Conservation (phyloP, 768 basidiomycete genomes). For the Podaxis sp. region DNA sequence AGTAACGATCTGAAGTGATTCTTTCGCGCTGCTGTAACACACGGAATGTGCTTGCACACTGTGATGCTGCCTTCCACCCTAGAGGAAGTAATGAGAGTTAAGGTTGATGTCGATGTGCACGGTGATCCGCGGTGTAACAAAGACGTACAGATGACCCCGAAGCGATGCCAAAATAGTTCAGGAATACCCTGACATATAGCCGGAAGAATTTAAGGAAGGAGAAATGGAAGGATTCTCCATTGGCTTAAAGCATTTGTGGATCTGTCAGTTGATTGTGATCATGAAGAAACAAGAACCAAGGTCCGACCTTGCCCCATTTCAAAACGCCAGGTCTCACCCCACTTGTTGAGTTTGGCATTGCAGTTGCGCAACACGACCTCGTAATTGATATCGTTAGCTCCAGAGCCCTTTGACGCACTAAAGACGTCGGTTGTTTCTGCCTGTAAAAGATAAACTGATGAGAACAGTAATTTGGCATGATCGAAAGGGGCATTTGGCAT, state of each 20-base stretch:
- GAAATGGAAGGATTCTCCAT: constrained; percentile 74
- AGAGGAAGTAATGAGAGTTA: constrained; percentile 13
- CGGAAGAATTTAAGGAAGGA: constrained; percentile 77
- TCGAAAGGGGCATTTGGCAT: constrained; percentile 27
- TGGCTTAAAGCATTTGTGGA: constrained; percentile 40
- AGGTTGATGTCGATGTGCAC: background rate
- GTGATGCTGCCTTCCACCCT: constrained; percentile 59
- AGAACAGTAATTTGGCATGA: background rate
- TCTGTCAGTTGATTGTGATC: constrained; percentile 1
- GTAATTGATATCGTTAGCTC: constrained; percentile 63
- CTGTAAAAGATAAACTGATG: constrained; percentile 32
- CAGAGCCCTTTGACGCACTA: constrained; percentile 46
- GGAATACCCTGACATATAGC: constrained; percentile 74
- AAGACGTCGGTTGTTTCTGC: constrained; percentile 81
- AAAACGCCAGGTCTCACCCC: constrained; percentile 70
- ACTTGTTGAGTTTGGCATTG: constrained; percentile 70
- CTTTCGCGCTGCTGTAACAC: constrained; percentile 75
- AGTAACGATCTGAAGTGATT: constrained; percentile 68
- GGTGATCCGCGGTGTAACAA: constrained; percentile 14
- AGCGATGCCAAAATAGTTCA: constrained; percentile 74
- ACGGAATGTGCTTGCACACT: constrained; percentile 67
- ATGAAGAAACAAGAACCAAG: constrained; percentile 8
- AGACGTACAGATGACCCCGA: constrained; percentile 15
- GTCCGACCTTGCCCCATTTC: constrained; percentile 68
- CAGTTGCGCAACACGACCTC: constrained; percentile 71